These are phyloP conservation scores for Striga hermonthica DNA, from an alignment of 305 asterid genomes.

Conservation along the genomic window DNA sequence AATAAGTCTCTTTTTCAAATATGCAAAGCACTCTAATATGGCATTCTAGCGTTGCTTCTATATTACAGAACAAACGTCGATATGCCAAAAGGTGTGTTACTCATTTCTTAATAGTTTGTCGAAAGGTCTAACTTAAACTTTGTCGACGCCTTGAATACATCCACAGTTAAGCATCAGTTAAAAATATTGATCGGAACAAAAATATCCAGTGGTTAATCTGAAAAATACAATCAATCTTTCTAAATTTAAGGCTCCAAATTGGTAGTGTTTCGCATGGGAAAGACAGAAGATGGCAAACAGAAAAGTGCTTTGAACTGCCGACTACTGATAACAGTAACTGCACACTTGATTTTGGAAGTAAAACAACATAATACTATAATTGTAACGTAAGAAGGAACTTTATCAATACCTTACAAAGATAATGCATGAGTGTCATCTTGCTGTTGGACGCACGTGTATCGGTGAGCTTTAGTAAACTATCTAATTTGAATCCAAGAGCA, in stretches of 20 bases:
- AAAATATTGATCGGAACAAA: neutral
- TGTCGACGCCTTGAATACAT: neutral
- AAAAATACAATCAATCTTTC: neutral
- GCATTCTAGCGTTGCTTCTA: constrained; percentile 8
- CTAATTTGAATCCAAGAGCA: constrained; percentile 97
- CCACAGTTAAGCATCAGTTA: neutral
- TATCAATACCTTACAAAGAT: constrained; percentile 88
- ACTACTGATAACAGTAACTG: constrained; percentile 14
- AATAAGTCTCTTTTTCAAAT: neutral
- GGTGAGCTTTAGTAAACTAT: constrained; percentile 91
- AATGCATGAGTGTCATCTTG: constrained; percentile 99
- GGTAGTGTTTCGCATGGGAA: neutral
- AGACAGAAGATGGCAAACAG: neutral
- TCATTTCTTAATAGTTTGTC: neutral
- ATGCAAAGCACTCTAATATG: constrained; percentile 8
- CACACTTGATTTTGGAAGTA: constrained; percentile 11
- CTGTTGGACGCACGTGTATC: constrained; percentile 95
- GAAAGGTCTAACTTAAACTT: constrained; percentile 1
- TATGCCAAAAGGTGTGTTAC: neutral
- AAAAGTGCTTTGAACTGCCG: constrained; percentile 19
- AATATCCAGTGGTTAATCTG: neutral
- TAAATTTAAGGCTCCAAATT: neutral
- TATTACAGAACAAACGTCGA: constrained; percentile 1
- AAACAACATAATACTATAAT: constrained; percentile 15
- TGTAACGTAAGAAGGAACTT: constrained; percentile 9